Percentiles rank a stretch among this genome's conserved stretches.
Conservation (phyloP, 2,329 filamentous ascomycete genomes). For the Clonostachys rosea region DNA sequence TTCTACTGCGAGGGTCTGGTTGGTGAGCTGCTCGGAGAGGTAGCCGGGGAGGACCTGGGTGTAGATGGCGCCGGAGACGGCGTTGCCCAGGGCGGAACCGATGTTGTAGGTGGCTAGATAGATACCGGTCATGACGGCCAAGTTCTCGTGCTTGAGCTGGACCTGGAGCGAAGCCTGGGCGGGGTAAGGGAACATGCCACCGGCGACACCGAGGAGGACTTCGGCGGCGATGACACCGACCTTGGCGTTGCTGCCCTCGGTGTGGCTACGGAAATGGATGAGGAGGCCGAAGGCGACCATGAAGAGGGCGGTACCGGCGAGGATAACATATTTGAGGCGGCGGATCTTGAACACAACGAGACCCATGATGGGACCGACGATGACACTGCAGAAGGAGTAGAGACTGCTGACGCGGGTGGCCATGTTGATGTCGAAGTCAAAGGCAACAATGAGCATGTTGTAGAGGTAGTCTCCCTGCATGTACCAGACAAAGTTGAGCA, state of each 20-base stretch:
- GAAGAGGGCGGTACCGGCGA: constrained; percentile 55
- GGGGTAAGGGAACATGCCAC: constrained; percentile 55
- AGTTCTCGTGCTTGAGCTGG: constrained; percentile 39
- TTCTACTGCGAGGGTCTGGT: constrained; percentile 16
- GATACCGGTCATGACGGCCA: constrained; percentile 60
- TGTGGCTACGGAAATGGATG: constrained; percentile 55
- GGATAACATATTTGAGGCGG: constrained; percentile 59
- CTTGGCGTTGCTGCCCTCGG: constrained; percentile 25
- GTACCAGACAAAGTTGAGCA: constrained; percentile 56
- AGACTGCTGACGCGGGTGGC: constrained; percentile 57
- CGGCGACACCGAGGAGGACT: constrained; percentile 57
- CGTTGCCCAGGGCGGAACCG: constrained; percentile 54
- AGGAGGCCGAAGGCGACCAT: constrained; percentile 62
- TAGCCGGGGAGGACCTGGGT: constrained; percentile 47
- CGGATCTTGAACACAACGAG: constrained; percentile 52
- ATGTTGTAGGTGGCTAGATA: constrained; percentile 61
- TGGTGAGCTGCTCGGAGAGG: constrained; percentile 29
- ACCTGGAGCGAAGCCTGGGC: constrained; percentile 39
- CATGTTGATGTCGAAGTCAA: constrained; percentile 49
- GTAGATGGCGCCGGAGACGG: constrained; percentile 60
- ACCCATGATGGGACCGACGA: constrained; percentile 52
- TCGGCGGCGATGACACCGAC: constrained; percentile 59
- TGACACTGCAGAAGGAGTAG: constrained; percentile 53
- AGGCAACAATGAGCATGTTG: constrained; percentile 56
- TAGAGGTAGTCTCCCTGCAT: constrained; percentile 62